Conservation (phyloP, 257 asterid species). For the Cynanchum wilfordii region DNA sequence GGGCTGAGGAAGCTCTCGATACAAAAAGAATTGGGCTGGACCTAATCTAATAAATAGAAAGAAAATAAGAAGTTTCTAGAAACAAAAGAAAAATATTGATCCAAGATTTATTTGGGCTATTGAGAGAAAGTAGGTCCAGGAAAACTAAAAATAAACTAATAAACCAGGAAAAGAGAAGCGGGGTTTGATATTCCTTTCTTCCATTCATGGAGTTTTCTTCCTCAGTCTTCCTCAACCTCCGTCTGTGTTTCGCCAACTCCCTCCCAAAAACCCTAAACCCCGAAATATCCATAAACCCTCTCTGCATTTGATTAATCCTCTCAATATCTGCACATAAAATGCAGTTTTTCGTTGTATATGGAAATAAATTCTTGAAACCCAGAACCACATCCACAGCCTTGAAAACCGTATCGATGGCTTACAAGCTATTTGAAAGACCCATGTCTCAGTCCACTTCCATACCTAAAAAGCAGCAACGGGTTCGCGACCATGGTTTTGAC, state of each 20-base stretch:
- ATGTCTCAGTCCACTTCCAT: conserved; percentile 81
- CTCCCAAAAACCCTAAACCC: conserved; percentile 10
- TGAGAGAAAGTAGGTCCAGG: no score
- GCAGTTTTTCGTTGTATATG: conserved; percentile 15
- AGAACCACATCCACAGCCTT: conserved; percentile 6
- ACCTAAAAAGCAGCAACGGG: conserved; percentile 64
- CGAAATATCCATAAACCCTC: background rate
- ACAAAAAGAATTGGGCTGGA: no score
- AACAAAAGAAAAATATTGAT: no score
- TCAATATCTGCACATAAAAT: background rate
- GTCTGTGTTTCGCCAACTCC: background rate
- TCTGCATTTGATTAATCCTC: background rate
- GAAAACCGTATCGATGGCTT: background rate
- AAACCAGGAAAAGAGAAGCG: background rate
- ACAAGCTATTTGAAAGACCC: conserved; percentile 20
- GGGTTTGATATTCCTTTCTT: no score
- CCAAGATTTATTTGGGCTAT: no score
- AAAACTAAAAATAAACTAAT: background rate
- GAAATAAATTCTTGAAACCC: conserved; percentile 10
- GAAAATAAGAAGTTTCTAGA: no score
- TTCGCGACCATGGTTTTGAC: conserved; percentile 81
- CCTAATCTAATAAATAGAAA: no score
- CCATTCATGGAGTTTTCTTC: background rate
- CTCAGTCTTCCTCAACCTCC: background rate
- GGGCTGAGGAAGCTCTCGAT: no score